These are phyloP conservation scores for Halteria grandinella DNA, from an alignment of 73 alveolate genomes.

Conservation along the genomic window DNA sequence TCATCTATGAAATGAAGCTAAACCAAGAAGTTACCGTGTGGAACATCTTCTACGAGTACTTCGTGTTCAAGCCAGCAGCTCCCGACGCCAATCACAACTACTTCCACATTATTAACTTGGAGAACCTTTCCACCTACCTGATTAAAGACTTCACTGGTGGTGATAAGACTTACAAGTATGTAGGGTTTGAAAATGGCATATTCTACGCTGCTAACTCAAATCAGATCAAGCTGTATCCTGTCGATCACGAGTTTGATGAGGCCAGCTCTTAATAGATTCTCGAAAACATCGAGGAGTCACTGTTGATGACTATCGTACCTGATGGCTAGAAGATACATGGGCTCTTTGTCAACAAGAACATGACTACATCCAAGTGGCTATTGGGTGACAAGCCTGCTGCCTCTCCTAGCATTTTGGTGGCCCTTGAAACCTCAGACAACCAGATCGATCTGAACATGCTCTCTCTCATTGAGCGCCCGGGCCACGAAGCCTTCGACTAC, in stretches of 20 bases:
- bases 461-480: neutral
- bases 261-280: constrained; percentile 5
- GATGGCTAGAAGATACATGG: constrained; percentile 20
- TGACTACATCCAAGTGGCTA: neutral
- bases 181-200: neutral
- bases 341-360: neutral
- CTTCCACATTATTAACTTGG: constrained; percentile 28
- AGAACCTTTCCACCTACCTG: neutral
- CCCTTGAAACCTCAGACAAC: constrained; percentile 22
- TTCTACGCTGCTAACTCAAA: constrained; percentile 1
- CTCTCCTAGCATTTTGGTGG: neutral
- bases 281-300: too few relatives aligned
- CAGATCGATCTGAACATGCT: constrained; percentile 14
- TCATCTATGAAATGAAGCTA: neutral
- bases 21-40: neutral
- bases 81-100: constrained; percentile 26
- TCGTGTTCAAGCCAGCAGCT: constrained; percentile 13
- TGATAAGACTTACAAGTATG: neutral
- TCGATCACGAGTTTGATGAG: neutral
- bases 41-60: neutral
- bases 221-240: constrained; percentile 3
- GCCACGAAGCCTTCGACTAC: constrained; percentile 2
- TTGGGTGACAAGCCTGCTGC: too few relatives aligned
- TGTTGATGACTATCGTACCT: constrained; percentile 12
- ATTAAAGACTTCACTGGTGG: constrained; percentile 10